phyloP scores from a whole-genome alignment of 2,329 filamentous ascomycete genomes.

The Nannizziopsis arthrosporioides region DNA sequence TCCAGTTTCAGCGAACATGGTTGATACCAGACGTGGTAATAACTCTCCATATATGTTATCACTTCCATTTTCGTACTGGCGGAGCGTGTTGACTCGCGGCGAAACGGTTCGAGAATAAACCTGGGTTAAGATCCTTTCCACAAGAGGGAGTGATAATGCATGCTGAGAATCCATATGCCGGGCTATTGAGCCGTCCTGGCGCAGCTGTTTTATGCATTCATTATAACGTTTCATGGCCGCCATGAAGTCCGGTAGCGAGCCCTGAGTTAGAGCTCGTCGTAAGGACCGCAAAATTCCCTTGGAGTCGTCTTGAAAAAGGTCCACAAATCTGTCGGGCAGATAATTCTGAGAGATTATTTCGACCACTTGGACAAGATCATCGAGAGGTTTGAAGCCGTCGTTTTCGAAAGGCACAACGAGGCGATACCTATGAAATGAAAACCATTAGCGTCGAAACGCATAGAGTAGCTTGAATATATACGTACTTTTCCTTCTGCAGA shows the following conservation, averaged over 20 bases:
- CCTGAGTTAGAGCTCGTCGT: constrained; percentile 58
- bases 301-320: constrained; percentile 58
- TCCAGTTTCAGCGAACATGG: constrained; percentile 65
- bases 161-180: constrained; percentile 59
- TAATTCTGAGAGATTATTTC: constrained; percentile 63
- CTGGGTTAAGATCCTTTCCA: constrained; percentile 72
- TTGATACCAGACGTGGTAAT: constrained; percentile 68
- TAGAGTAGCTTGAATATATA: neutral
- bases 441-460: neutral
- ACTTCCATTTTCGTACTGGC: constrained; percentile 76
- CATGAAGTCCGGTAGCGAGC: constrained; percentile 60
- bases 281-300: constrained; percentile 66
- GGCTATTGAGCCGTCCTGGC: constrained; percentile 59
- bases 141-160: constrained; percentile 57
- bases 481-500: constrained; percentile 54
- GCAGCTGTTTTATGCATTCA: constrained; percentile 50
- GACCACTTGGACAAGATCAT: constrained; percentile 60
- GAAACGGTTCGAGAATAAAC: constrained; percentile 89
- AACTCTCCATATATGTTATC: constrained; percentile 95
- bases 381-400: constrained; percentile 55
- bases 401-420: constrained; percentile 68
- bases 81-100: constrained; percentile 69
- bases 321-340: constrained; percentile 56
- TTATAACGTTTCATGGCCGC: constrained; percentile 69
- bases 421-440: constrained; percentile 45